Evolutionary conservation across 805 yeast genomes (phyloP).

Genomic region (Pichia nanzhaoensis): DNA sequence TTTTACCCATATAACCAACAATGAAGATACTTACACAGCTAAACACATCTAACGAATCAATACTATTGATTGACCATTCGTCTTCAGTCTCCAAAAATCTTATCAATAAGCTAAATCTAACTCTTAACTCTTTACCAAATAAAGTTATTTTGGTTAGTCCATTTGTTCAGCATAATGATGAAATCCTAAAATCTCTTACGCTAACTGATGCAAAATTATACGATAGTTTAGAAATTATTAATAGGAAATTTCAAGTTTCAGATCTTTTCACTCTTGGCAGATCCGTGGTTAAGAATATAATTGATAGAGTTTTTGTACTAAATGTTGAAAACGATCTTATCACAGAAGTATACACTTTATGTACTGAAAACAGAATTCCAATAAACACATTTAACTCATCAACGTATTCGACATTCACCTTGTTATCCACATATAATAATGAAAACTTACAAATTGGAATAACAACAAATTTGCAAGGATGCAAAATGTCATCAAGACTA

Average conservation of each 20-base stretch:
- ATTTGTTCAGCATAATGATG: not conserved
- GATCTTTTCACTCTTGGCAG: constrained; percentile 59
- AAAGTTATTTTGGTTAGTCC: constrained; percentile 7
- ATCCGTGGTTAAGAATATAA: constrained; percentile 49
- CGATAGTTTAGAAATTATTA: constrained; percentile 10
- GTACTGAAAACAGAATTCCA: constrained; percentile 67
- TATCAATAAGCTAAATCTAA: constrained; percentile 5
- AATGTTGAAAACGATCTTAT: constrained; percentile 24
- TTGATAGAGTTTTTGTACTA: constrained; percentile 72
- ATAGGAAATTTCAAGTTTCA: constrained; percentile 30
- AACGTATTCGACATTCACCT: constrained; percentile 64
- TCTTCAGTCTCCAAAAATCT: constrained; percentile 9
- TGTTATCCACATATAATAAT: constrained; percentile 62
- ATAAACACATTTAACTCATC: constrained; percentile 73
- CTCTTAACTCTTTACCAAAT: constrained; percentile 5
- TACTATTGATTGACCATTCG: constrained; percentile 8
- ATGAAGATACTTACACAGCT: constrained; percentile 11
- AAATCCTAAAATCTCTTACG: not conserved
- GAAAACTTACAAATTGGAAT: constrained; percentile 75
- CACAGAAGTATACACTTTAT: constrained; percentile 38
- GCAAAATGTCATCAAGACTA: constrained; percentile 74
- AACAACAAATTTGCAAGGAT: constrained; percentile 84
- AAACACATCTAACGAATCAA: constrained; percentile 5
- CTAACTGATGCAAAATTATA: not conserved
- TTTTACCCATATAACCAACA: not conserved